Evolutionary conservation across 805 yeast genomes (phyloP), one percentile per base, ranked within the genome.

Genomic region (Lipomyces mesembrius): DNA sequence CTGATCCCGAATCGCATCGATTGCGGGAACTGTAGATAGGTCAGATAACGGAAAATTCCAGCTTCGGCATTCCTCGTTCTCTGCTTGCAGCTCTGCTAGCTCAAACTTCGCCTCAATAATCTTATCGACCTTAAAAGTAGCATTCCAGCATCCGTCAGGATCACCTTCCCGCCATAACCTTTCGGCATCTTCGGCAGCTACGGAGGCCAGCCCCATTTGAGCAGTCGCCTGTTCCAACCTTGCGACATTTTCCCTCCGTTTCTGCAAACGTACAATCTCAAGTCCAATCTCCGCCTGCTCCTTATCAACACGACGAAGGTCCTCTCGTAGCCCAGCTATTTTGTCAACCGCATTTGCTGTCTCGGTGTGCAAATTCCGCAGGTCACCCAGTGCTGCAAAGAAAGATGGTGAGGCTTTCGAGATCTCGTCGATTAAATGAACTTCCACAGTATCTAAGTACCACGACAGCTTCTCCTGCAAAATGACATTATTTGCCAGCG

Each of bases 371-470:
- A 93, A 87, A 7, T 80, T 81, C 72, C 87, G 87, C 64, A 95
- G 83, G 69, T 92, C 96, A 62, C 88, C 91, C 63, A 96, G 80
- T 0, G 97, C 93, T 61, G 86, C 86, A 78, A 92, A 92, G 75
- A 95, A 94, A 7, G 93, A 87, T 62, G 87, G 86, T 0, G 97
- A 91, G 0, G 97, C 89, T 70, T 85, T 85, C 2, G 97, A 89
- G 39, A 95, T 92, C 77, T 92, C 97, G 52, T 85, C 83, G 22
- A 93, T 89, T 54, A 94, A 79, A 68, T 89, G 88, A 49, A 90
- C 82, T 77, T 94, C 99, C 0, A 94, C 92, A 0, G 87, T 83
- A 75, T 95, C 98, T 63, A 95, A 81, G 74, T 92, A 92, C 78
- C 87, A 87, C 2, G 95, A 90, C 43, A 94, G 79, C 74, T 86